Evolutionary conservation across 78 protist species (phyloP).

Genomic region (Protostelium mycophagum): DNA sequence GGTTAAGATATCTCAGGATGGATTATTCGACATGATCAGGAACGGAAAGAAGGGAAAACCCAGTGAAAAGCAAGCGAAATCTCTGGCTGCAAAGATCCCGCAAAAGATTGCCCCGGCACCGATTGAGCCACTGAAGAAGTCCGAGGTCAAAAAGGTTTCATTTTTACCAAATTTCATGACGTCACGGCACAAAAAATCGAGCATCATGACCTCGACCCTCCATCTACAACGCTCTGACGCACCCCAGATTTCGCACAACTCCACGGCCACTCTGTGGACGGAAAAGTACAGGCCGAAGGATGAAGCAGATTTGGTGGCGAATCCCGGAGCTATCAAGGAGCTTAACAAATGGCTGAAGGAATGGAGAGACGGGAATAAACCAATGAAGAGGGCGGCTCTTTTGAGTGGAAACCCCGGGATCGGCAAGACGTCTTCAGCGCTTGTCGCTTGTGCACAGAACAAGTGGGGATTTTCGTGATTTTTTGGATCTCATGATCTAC

Average conservation of each 20-base stretch:
- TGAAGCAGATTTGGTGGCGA: conserved; percentile 70
- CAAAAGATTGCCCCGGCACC: neutral
- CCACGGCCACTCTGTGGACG: conserved; percentile 36
- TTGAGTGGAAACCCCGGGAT: conserved; percentile 91
- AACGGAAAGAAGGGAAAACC: neutral
- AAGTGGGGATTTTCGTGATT: too few species aligned
- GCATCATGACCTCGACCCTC: too few species aligned
- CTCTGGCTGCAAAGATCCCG: neutral
- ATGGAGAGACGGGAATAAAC: conserved; percentile 34
- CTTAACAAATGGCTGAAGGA: conserved; percentile 61
- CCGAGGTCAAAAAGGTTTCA: neutral
- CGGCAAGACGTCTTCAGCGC: conserved; percentile 93
- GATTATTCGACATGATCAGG: neutral
- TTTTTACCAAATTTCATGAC: too few species aligned
- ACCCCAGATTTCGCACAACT: neutral
- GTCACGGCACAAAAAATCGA: too few species aligned
- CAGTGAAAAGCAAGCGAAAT: neutral
- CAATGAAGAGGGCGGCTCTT: conserved; percentile 43
- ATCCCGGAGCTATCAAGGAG: conserved; percentile 15
- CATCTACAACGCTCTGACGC: neutral
- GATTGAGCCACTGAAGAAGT: neutral
- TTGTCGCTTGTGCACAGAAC: conserved; percentile 15
- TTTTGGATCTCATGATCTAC: neutral
- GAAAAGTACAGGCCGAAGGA: conserved; percentile 76
- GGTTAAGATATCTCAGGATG: too few species aligned